Conservation (phyloP, 2,329 filamentous ascomycete species). For the Spiromastix sp. region DNA sequence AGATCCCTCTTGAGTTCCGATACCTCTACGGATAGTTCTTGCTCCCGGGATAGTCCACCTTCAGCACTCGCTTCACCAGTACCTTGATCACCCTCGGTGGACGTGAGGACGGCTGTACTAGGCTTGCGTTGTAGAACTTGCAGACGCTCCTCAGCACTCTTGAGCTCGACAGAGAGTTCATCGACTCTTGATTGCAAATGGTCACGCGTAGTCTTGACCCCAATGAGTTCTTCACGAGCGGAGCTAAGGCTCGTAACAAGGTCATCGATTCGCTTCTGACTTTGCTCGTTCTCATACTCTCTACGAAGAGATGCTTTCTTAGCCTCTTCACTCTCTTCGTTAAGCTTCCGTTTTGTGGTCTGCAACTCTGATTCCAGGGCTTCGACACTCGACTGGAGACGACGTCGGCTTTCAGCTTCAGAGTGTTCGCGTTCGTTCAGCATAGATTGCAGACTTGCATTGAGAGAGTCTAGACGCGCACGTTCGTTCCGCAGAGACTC, state of each 20-base stretch:
- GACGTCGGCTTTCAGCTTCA: conserved; percentile 70
- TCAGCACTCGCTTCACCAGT: conserved; percentile 41
- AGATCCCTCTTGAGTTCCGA: conserved; percentile 80
- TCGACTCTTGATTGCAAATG: conserved; percentile 82
- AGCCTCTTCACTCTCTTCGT: conserved; percentile 70
- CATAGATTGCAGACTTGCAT: conserved; percentile 75
- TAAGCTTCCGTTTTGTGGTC: conserved; percentile 70
- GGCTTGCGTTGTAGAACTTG: conserved; percentile 73
- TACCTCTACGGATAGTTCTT: conserved; percentile 74
- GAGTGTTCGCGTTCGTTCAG: conserved; percentile 84
- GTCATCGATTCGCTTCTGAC: conserved; percentile 86
- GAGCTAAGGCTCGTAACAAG: conserved; percentile 69
- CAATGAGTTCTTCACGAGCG: conserved; percentile 75
- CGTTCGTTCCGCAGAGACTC: conserved; percentile 77
- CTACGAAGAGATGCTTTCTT: conserved; percentile 76
- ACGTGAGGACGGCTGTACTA: conserved; percentile 47
- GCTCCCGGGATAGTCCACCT: conserved; percentile 52
- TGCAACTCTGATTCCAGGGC: conserved; percentile 68
- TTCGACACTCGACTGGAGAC: conserved; percentile 69
- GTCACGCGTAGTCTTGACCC: conserved; percentile 77
- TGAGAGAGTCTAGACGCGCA: conserved; percentile 67
- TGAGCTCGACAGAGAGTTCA: conserved; percentile 78
- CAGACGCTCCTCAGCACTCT: conserved; percentile 78
- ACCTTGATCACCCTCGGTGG: conserved; percentile 33
- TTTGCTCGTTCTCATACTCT: conserved; percentile 81